phyloP scores from a whole-genome alignment of 1,284 basidiomycete species.

The Tilletia walkeri region DNA sequence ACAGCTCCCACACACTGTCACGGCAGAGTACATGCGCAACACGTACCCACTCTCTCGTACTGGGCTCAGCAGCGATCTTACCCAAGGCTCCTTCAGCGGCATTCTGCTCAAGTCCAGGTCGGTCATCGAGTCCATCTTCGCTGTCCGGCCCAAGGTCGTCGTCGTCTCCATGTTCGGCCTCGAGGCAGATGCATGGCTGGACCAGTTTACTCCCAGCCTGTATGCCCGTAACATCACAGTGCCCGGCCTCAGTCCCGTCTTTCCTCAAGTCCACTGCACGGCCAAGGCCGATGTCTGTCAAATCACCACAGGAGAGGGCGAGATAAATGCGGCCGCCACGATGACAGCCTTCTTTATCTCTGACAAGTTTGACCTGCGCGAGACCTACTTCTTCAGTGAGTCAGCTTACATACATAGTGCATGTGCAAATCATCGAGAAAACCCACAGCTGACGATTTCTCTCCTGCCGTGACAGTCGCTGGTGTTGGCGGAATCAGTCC shows the following conservation, averaged over 20 bases:
- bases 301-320: constrained; percentile 57
- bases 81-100: background rate
- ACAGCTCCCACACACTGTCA: background rate
- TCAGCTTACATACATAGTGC: no score
- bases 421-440: background rate
- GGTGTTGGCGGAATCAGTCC: constrained; percentile 62
- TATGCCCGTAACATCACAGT: constrained; percentile 57
- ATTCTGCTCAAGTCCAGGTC: background rate
- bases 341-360: constrained; percentile 54
- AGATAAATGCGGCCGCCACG: constrained; percentile 62
- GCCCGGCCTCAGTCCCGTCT: constrained; percentile 60
- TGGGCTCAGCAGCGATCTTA: background rate
- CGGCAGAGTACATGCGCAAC: background rate
- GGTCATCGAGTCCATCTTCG: background rate
- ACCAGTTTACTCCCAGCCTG: constrained; percentile 36
- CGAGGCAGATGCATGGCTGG: constrained; percentile 55
- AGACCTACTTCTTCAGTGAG: constrained; percentile 59
- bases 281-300: constrained; percentile 58
- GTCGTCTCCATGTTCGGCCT: constrained; percentile 52
- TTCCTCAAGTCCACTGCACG: constrained; percentile 59
- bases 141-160: constrained; percentile 16
- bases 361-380: constrained; percentile 57
- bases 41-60: background rate
- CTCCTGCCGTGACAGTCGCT: constrained; percentile 45
- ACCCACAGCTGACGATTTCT: background rate